Evolutionary conservation across 495 filamentous ascomycete species (phyloP), one percentile per base, ranked within the genome.

Genomic region (Letharia columbiana): DNA sequence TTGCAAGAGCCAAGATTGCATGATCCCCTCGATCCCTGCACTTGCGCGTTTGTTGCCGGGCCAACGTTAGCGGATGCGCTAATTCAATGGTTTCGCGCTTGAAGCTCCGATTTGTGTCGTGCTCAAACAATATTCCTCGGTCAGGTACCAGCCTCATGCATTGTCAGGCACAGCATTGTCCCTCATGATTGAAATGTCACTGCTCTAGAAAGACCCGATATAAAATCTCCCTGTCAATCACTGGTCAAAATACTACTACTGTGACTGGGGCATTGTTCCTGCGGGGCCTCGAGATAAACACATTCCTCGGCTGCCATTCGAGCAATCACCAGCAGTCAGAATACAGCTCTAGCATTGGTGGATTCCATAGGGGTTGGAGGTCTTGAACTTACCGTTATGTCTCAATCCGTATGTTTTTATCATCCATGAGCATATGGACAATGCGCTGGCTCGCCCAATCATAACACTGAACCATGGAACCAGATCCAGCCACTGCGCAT

Each of bases 401-500:
- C 69, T 60, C 66, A 70, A 64, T 60, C 66, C 44, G 69, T 70
- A 70, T 35, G 69, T 68, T 23, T 28, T 17, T 41, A 56, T 28
- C 44, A 52, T 23, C 44, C 28, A 33, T 45, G 37, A 39, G n/a
- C 39, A 56, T 47, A 28, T 10, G 18, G 20, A 50, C 37, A 35
- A 7, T 37, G 58, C 47, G 64, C 64, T 45, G 37, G 58, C 64
- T 61, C 28, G n/a, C 15, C n/a, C 37, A 41, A 56, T 37, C 45
- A 63, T 33, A 54, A 64, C 7, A 37, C 67, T 69, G 62, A 69
- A 58, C 17, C 31, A 20, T 69, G 59, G 23, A 18, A 50, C 10
- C 52, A 72, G 71, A 71, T 74, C 60, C 72, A 71, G 61, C 72
- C 72, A 31, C 66, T 74, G n/a, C 72, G 71, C n/a, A 74, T 74